These are phyloP conservation scores for Incumbomyces delicatus DNA, from an alignment of 2,329 filamentous ascomycete genomes.

Conservation along the genomic window DNA sequence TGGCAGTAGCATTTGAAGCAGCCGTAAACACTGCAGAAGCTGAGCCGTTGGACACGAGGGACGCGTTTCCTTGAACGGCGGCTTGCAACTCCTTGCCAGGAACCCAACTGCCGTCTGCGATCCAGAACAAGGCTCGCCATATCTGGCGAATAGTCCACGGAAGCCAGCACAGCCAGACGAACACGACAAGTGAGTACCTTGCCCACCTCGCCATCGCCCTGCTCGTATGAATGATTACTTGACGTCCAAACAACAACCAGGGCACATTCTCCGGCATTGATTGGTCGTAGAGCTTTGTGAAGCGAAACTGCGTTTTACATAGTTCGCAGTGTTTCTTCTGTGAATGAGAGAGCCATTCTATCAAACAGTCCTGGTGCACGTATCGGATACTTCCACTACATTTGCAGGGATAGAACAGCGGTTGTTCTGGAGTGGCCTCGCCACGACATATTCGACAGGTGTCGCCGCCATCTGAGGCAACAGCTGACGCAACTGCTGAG, in stretches of 20 bases:
- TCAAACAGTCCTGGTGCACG: conserved; percentile 93
- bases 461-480: conserved; percentile 43
- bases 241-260: conserved; percentile 66
- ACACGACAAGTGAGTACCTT: conserved; percentile 65
- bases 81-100: conserved; percentile 11
- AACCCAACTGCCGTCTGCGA: conserved; percentile 67
- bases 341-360: conserved; percentile 97
- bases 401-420: conserved; percentile 95
- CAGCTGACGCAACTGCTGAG: conserved; percentile 8
- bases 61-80: not conserved
- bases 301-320: conserved; percentile 95
- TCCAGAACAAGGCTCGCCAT: conserved; percentile 92
- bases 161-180: conserved; percentile 80
- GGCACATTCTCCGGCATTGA: conserved; percentile 85
- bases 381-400: conserved; percentile 98
- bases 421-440: conserved; percentile 71
- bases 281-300: conserved; percentile 93
- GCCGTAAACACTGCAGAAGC: not conserved
- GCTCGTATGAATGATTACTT: conserved; percentile 63
- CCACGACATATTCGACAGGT: conserved; percentile 97
- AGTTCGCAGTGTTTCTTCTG: conserved; percentile 99
- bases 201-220: conserved; percentile 67
- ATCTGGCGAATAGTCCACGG: conserved; percentile 85
- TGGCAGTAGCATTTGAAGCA: conserved; percentile 6
- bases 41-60: conserved; percentile 1